Percentiles rank a stretch among this genome's conserved stretches.
phyloP scores from a whole-genome alignment of 805 yeast species.

The Torulaspora quercuum region DNA sequence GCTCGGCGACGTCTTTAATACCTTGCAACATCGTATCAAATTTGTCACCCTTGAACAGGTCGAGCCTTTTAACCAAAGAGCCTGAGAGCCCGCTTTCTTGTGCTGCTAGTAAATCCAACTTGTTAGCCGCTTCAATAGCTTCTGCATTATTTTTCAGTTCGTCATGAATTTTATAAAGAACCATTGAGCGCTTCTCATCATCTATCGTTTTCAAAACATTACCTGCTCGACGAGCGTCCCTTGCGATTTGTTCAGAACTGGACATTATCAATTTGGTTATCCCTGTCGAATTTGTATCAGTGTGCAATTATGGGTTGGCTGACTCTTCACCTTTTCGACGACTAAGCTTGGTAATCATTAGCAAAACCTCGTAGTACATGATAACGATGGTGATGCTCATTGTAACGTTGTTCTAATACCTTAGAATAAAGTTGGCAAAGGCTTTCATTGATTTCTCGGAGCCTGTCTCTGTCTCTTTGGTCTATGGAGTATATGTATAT shows the following conservation, averaged over 20 bases:
- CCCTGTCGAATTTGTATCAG: no score
- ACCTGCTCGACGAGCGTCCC: conserved; percentile 77
- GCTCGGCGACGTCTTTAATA: conserved; percentile 79
- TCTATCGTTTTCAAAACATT: conserved; percentile 74
- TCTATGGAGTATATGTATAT: conserved; percentile 31
- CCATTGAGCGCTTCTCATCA: conserved; percentile 67
- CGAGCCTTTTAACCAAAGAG: conserved; percentile 79
- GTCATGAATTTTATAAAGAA: conserved; percentile 69
- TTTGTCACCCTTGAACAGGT: conserved; percentile 76
- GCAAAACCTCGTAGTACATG: no score
- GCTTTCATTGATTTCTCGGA: not conserved
- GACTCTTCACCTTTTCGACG: not conserved
- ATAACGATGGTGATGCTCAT: no score
- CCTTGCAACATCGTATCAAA: conserved; percentile 95
- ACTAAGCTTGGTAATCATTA: no score
- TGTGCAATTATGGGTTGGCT: no score
- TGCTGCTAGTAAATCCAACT: conserved; percentile 70
- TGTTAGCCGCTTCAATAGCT: conserved; percentile 67
- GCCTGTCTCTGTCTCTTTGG: conserved; percentile 28
- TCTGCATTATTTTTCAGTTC: conserved; percentile 58
- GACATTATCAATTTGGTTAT: conserved; percentile 7
- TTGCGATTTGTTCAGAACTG: conserved; percentile 71
- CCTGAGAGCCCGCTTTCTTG: conserved; percentile 55
- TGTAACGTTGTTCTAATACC: no score
- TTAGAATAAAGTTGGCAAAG: no score